phyloP scores from a whole-genome alignment of 116 monocot species.

The Thalassia testudinum region DNA sequence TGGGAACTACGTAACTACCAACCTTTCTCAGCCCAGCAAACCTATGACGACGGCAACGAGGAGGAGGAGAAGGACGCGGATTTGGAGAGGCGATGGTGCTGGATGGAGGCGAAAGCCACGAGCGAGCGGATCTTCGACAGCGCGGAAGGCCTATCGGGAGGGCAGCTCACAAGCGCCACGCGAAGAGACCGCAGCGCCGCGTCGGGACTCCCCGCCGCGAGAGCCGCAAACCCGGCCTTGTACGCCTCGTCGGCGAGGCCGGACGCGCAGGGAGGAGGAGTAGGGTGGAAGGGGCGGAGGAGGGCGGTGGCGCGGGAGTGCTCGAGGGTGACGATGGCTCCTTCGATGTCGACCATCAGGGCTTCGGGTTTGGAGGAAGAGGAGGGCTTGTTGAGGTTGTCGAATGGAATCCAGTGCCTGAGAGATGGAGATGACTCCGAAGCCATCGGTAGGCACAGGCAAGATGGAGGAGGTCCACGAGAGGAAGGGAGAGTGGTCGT shows the following conservation, averaged over 20 bases:
- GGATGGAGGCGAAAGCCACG: conserved; percentile 37
- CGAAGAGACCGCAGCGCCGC: conserved; percentile 49
- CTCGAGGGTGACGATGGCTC: conserved; percentile 52
- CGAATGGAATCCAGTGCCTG: too few relatives aligned
- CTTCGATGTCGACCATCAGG: conserved; percentile 66
- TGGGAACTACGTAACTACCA: too few relatives aligned
- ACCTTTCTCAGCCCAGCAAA: too few relatives aligned
- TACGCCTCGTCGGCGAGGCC: conserved; percentile 69
- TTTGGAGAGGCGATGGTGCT: too few relatives aligned
- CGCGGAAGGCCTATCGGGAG: conserved; percentile 49
- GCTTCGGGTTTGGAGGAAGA: conserved; percentile 18
- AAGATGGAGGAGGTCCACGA: too few relatives aligned
- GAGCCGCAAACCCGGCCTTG: conserved; percentile 56
- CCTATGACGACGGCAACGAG: too few relatives aligned
- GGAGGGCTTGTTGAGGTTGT: too few relatives aligned
- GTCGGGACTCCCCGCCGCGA: conserved; percentile 48
- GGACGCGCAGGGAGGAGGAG: conserved; percentile 14
- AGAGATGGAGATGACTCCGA: too few relatives aligned
- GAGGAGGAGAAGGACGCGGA: too few relatives aligned
- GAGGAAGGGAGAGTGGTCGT: too few relatives aligned
- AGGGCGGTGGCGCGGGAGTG: conserved; percentile 31
- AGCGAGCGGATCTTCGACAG: conserved; percentile 47
- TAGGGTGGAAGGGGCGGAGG: conserved; percentile 11
- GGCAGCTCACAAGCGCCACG: conserved; percentile 57
- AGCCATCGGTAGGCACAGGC: too few relatives aligned